Percentiles rank a stretch among this genome's conserved stretches.
phyloP scores from a whole-genome alignment of 257 asterid genomes.

The Henckelia pumila region DNA sequence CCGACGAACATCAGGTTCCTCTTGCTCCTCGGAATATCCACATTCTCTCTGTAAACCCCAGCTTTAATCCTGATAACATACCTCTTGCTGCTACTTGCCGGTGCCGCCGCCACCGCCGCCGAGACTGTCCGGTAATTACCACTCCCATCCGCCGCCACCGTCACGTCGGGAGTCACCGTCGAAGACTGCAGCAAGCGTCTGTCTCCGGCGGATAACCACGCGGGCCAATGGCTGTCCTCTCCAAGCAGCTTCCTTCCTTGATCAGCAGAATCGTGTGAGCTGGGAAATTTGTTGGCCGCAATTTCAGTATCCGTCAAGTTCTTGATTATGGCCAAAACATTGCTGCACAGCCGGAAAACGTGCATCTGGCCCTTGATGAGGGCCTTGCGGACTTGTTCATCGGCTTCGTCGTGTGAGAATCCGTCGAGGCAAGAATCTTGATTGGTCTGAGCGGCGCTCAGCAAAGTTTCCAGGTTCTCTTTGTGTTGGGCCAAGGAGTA shows the following conservation, averaged over 20 bases:
- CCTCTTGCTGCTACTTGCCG: conserved; percentile 41
- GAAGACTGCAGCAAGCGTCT: conserved; percentile 56
- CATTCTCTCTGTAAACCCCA: conserved; percentile 56
- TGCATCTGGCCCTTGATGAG: conserved; percentile 46
- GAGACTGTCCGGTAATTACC: conserved; percentile 44
- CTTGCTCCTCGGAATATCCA: conserved; percentile 41
- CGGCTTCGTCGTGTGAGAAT: conserved; percentile 58
- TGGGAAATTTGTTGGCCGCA: conserved; percentile 1
- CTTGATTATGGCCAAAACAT: conserved; percentile 52
- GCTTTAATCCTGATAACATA: conserved; percentile 52
- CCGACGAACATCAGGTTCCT: conserved; percentile 60
- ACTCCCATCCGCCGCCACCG: conserved; percentile 67
- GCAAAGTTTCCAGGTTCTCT: conserved; percentile 34
- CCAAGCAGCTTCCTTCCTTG: conserved; percentile 40
- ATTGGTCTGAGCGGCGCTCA: conserved; percentile 68
- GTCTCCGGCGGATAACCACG: conserved; percentile 57
- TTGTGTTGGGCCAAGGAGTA: conserved; percentile 38
- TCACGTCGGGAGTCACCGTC: conserved; percentile 46
- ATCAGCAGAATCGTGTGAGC: background rate
- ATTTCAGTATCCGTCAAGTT: conserved; percentile 40
- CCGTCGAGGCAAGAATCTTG: conserved; percentile 71
- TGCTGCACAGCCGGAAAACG: conserved; percentile 54
- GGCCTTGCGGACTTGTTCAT: conserved; percentile 33
- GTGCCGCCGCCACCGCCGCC: conserved; percentile 59
- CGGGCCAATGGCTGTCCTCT: conserved; percentile 45